phyloP scores from a whole-genome alignment of 2,329 filamentous ascomycete genomes.

The Grosmannia huntii region DNA sequence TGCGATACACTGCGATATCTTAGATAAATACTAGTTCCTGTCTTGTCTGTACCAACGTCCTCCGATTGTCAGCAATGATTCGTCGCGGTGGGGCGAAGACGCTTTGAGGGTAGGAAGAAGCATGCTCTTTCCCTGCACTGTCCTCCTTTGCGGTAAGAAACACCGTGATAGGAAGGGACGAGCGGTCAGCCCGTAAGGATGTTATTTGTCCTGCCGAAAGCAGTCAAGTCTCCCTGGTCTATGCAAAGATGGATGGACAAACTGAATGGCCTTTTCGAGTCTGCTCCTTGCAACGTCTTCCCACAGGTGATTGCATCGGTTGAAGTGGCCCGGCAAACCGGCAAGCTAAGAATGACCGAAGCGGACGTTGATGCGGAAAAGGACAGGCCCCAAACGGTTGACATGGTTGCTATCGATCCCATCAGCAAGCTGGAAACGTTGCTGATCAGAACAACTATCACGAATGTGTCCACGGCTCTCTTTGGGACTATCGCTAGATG shows the following conservation, averaged over 20 bases:
- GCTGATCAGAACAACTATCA: conserved; percentile 15
- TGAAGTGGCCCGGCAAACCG: conserved; percentile 35
- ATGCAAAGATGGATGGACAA: conserved; percentile 21
- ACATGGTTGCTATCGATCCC: conserved; percentile 39
- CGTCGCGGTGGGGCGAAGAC: background rate
- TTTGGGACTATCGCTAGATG: conserved; percentile 67
- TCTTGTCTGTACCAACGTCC: background rate
- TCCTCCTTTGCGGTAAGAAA: background rate
- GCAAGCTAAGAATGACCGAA: conserved; percentile 40
- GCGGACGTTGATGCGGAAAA: background rate
- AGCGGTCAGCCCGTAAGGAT: background rate
- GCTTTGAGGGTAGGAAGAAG: background rate
- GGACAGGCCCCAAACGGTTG: conserved; percentile 15
- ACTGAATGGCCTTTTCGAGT: conserved; percentile 48
- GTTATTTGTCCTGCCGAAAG: conserved; percentile 13
- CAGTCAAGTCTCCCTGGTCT: conserved; percentile 33
- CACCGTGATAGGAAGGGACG: background rate
- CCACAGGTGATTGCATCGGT: conserved; percentile 19
- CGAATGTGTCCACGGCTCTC: conserved; percentile 50
- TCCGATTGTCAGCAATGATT: background rate
- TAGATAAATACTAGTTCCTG: background rate
- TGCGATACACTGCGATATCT: background rate
- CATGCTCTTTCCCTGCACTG: background rate
- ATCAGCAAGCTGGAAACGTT: conserved; percentile 30
- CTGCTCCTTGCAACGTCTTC: conserved; percentile 51